These are phyloP conservation scores for Urochloa ruziziensis DNA, from an alignment of 176 grass and related monocot species.

Conservation along the genomic window DNA sequence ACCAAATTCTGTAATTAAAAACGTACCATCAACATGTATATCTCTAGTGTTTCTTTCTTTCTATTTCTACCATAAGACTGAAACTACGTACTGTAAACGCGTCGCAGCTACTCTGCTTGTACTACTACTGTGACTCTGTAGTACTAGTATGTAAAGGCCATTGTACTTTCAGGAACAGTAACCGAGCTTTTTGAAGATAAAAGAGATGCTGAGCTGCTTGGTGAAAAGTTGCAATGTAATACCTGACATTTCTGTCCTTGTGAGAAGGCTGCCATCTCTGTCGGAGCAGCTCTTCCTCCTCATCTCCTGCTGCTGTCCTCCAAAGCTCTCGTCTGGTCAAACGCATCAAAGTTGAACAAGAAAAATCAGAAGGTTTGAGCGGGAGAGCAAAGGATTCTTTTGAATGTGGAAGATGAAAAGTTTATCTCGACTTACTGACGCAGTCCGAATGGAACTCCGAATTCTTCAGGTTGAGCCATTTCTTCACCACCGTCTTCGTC, in stretches of 20 bases:
- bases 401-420: background rate
- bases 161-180: conserved; percentile 8
- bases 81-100: background rate
- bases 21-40: background rate
- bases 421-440: conserved; percentile 32
- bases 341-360: background rate
- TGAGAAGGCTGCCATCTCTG: conserved; percentile 57
- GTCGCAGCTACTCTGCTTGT: background rate
- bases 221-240: conserved; percentile 6
- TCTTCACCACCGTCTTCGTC: conserved; percentile 65
- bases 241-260: conserved; percentile 62
- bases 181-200: background rate
- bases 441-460: conserved; percentile 56
- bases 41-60: background rate
- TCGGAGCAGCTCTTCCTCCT: conserved; percentile 91
- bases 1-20: background rate
- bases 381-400: conserved; percentile 4
- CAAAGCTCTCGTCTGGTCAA: conserved; percentile 36
- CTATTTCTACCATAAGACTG: background rate
- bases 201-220: background rate
- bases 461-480: conserved; percentile 70
- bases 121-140: background rate
- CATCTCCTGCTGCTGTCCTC: background rate
- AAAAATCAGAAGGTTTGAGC: background rate
- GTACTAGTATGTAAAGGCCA: background rate